Evolutionary conservation across 2,329 filamentous ascomycete species (phyloP).

Genomic region (Lachnellula hyalina): DNA sequence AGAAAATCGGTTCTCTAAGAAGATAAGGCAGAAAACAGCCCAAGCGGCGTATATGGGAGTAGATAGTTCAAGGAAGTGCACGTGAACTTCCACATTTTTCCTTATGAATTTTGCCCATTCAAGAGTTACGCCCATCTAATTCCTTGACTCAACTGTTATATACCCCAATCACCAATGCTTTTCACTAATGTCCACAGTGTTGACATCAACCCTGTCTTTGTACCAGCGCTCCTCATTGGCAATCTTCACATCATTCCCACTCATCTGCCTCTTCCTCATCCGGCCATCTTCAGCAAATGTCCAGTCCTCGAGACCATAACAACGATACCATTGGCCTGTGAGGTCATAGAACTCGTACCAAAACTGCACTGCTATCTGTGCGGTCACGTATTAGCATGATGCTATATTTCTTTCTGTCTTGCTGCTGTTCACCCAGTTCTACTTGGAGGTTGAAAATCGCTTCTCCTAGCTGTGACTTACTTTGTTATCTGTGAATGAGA

Average conservation of each 20-base stretch:
- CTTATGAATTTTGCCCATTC: no score
- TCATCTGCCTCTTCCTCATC: slow-evolving; percentile 74
- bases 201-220: slow-evolving; percentile 62
- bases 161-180: slow-evolving; percentile 52
- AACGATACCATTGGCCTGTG: slow-evolving; percentile 75
- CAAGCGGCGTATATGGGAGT: no score
- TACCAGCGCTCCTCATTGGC: slow-evolving; percentile 62
- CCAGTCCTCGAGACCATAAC: slow-evolving; percentile 79
- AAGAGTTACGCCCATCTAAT: no score
- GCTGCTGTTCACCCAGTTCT: no score
- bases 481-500: slow-evolving; percentile 66
- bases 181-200: slow-evolving; percentile 60
- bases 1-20: no score
- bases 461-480: slow-evolving; percentile 25
- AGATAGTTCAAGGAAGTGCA: no score
- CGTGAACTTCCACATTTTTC: no score
- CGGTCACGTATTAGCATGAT: background rate
- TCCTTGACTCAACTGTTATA: no score
- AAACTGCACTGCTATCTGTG: slow-evolving; percentile 75
- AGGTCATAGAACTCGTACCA: slow-evolving; percentile 71
- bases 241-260: slow-evolving; percentile 65
- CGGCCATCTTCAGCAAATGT: slow-evolving; percentile 64
- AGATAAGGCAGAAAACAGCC: no score
- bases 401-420: background rate
- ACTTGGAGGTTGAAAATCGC: no score